Base-by-base conservation (phyloP, 768 basidiomycete genomes). In the Agaricus subrufescens region DNA sequence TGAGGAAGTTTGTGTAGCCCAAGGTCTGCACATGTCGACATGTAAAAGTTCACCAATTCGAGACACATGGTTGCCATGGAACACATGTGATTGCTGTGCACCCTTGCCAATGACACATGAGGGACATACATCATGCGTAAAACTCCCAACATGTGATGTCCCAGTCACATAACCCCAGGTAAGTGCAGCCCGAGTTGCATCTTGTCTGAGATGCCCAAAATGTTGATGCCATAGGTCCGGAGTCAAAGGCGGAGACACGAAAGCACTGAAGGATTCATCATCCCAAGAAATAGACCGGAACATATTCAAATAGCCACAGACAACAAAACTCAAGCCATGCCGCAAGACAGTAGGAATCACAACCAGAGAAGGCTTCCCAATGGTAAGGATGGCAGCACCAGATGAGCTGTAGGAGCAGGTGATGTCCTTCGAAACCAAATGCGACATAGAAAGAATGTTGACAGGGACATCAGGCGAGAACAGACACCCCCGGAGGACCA, bases 61-160 rank as follows among this genome's bases (percentile, higher is more conserved):
- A 0, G 29, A 1, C 0, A 66, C 62, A 11, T 56, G 55, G 39
- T 58, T 23, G 11, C 43, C 59, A 10, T 56, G 39, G 31, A 60
- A 47, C 19, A 52, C 2, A 44, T 59, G 62, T 0, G 63, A 60
- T 7, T 27, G 56, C 15, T 60, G 60, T 34, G 66, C 57, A 43
- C 56, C 52, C 40, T 69, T 67, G 1, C 67, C 65, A 48, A 69
- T 57, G 19, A 69, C 50, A 48, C 67, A 71, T 0, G 64, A 43
- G 3, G 62, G 50, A 37, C 66, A 70, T 0, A 57, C 47, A 6
- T 46, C 25, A 15, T 50, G 29, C 0, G 3, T 10, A 7, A 64
- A 51, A 2, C 46, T 11, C 0, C 63, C 62, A 8, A 4, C 12
- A 26, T 52, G 64, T 0, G 53, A 53, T 12, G 61, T 46, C 1